Conservation (phyloP, 257 asterid species). For the Solanum corneliomulleri region DNA sequence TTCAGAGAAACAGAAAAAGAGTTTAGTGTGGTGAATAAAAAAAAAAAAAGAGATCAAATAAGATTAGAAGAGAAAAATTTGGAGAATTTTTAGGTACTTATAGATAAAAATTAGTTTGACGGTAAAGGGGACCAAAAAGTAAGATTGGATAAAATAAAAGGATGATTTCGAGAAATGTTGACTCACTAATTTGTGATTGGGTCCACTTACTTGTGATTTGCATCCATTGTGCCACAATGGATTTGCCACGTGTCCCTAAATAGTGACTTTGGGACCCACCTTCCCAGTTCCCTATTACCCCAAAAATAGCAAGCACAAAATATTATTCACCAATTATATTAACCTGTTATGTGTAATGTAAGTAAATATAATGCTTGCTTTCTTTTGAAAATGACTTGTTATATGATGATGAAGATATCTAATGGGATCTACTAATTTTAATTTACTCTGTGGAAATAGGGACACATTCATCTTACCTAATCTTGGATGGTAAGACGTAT, state of each 20-base stretch:
- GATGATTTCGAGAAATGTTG: not conserved
- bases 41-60: not conserved
- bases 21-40: not conserved
- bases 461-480: not conserved
- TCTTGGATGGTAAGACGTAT: not conserved
- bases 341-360: too few relatives aligned
- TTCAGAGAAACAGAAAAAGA: slow-evolving; percentile 9
- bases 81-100: not conserved
- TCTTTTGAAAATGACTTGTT: not conserved
- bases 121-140: not conserved
- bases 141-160: not conserved
- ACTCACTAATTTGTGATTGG: not conserved
- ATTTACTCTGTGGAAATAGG: too few relatives aligned
- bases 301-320: not conserved
- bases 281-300: not conserved
- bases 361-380: not conserved
- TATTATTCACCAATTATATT: too few relatives aligned
- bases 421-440: not conserved
- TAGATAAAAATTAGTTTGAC: not conserved
- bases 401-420: not conserved
- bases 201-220: not conserved
- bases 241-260: not conserved
- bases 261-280: not conserved
- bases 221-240: not conserved
- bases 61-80: not conserved